These are phyloP conservation scores for Stagonosporopsis chrysanthemi DNA, from an alignment of 2,329 filamentous ascomycete genomes.

Conservation along the genomic window DNA sequence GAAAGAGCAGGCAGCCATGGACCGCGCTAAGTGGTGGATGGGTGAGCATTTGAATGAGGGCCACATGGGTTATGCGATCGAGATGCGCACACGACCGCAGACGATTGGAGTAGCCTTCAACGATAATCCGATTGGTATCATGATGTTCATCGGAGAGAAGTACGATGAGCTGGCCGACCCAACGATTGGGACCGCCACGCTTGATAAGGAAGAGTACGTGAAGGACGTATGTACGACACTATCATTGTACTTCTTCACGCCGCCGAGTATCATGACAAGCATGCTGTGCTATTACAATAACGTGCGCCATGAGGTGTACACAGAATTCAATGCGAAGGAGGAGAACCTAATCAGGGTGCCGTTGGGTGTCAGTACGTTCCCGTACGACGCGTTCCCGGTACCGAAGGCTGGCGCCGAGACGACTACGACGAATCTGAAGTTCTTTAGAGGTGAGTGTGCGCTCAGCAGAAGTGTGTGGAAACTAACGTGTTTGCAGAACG, in stretches of 20 bases:
- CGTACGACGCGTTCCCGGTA: conserved; percentile 49
- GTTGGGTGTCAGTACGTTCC: conserved; percentile 50
- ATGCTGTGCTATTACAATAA: conserved; percentile 52
- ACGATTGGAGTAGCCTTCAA: conserved; percentile 54
- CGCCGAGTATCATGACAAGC: conserved; percentile 47
- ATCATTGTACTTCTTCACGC: conserved; percentile 50
- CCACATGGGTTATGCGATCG: conserved; percentile 54
- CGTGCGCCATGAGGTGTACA: conserved; percentile 49
- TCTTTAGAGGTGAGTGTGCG: conserved; percentile 38
- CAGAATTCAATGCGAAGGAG: conserved; percentile 44
- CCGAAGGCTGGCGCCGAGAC: conserved; percentile 43
- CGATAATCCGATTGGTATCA: conserved; percentile 55
- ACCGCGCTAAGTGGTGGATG: conserved; percentile 45
- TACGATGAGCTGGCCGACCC: conserved; percentile 51
- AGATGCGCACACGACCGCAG: conserved; percentile 54
- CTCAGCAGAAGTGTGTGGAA: background rate
- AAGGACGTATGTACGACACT: conserved; percentile 39
- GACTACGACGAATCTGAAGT: conserved; percentile 51
- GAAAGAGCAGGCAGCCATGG: conserved; percentile 44
- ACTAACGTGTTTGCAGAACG: conserved; percentile 24
- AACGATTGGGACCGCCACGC: conserved; percentile 29
- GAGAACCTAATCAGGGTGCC: conserved; percentile 50
- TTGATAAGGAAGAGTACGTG: conserved; percentile 41
- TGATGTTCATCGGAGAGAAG: conserved; percentile 57
- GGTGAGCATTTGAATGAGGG: conserved; percentile 40